Evolutionary conservation across 2,329 filamentous ascomycete genomes (phyloP), one percentile per base, ranked within the genome.

Genomic region (Ambrosiella beaveri): DNA sequence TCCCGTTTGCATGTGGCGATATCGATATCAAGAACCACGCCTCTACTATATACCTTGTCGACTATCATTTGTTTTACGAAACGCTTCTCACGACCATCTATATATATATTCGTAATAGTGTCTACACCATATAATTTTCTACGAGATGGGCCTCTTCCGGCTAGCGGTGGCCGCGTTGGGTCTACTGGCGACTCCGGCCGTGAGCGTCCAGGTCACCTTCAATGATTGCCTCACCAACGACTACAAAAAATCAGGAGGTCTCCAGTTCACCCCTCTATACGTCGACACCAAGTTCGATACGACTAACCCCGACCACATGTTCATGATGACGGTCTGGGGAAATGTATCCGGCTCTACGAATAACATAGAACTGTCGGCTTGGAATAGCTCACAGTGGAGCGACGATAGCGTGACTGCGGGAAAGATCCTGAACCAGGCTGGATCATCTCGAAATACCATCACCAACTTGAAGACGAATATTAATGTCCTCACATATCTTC

Each of bases 311-410:
- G 75, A 72, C 55, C 81, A 90, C 66, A 79, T 76, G 45, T 75
- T 98, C 54, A 81, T 79, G 62, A 73, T 96, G 58, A 93, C 82
- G 1, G 78, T 95, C 52, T 97, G 88, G 73, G 91, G 90, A 56
- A 96, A 97, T 69, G 88, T 97, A 37, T 86, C 84, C 7, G 93
- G 93, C 52, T 80, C 84, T 55, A 45, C 49, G 9, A 75, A 78
- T 50, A 74, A 75, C 1, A 66, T 71, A 11, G 71, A 73, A n/a
- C 78, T 88, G 57, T 88, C 88, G 39, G 65, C 78, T 0, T 70
- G 76, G 15, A 69, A 76, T 64, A 77, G 80, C 66, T 69, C 79
- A 0, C 71, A 74, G 52, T 88, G 88, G 86, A 68, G 64, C 1
- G 74, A 93, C 66, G 66, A 74, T 0, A 78, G 76, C 40, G 67